Evolutionary conservation across 2,329 filamentous ascomycete species (phyloP).

Genomic region (Taxawa tesnikishii): DNA sequence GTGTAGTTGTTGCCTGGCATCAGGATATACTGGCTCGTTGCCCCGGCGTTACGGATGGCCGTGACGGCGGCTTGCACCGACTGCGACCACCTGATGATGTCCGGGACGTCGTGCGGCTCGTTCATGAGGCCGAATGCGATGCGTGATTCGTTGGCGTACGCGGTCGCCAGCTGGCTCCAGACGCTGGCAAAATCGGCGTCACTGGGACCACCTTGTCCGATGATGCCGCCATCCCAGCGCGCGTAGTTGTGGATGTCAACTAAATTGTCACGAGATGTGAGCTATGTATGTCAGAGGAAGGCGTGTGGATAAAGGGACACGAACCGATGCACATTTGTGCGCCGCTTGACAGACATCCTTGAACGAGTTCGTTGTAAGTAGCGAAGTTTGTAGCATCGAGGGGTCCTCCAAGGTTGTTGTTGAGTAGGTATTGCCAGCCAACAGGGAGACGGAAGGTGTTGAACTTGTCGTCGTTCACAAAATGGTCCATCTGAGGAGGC

Average conservation of each 20-base stretch:
- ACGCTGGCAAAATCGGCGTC: slow-evolving; percentile 45
- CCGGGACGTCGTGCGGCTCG: slow-evolving; percentile 1
- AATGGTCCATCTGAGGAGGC: slow-evolving; percentile 43
- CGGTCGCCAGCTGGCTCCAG: slow-evolving; percentile 43
- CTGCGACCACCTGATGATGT: neutral
- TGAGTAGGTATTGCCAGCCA: slow-evolving; percentile 15
- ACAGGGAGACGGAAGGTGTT: slow-evolving; percentile 47
- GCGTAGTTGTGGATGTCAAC: slow-evolving; percentile 18
- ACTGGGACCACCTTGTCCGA: slow-evolving; percentile 44
- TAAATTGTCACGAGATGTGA: no score
- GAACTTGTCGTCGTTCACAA: slow-evolving; percentile 37
- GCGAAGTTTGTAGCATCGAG: slow-evolving; percentile 12
- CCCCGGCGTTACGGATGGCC: slow-evolving; percentile 31
- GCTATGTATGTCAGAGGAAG: no score
- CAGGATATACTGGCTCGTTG: slow-evolving; percentile 44
- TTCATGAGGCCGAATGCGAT: slow-evolving; percentile 38
- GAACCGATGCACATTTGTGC: slow-evolving; percentile 19
- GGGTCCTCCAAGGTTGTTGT: slow-evolving; percentile 16
- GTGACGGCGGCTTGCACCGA: slow-evolving; percentile 30
- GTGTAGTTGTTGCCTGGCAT: slow-evolving; percentile 41
- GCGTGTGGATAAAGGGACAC: no score
- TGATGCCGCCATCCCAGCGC: slow-evolving; percentile 47
- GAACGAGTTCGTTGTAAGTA: slow-evolving; percentile 16
- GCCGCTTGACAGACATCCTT: slow-evolving; percentile 23
- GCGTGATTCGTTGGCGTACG: slow-evolving; percentile 31